Evolutionary conservation across 192 early-diverging fungal genomes (phyloP).

Genomic region (Chytriomyces sp.): DNA sequence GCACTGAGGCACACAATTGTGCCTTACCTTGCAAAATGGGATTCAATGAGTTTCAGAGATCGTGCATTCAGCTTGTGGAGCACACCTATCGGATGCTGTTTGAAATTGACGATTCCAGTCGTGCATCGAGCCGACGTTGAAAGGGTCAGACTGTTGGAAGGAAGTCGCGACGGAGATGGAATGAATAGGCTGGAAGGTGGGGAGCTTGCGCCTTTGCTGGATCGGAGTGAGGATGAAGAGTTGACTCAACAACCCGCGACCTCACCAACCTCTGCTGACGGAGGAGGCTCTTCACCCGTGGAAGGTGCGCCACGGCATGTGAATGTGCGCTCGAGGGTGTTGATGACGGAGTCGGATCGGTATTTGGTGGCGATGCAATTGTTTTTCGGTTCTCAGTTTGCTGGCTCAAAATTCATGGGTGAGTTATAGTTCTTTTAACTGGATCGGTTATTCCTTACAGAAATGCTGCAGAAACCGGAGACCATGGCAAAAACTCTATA

Average conservation of each 20-base stretch:
- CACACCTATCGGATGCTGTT: conserved; percentile 57
- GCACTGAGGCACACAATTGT: conserved; percentile 51
- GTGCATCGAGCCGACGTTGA: conserved; percentile 49
- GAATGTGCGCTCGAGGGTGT: conserved; percentile 15
- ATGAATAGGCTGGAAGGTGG: conserved; percentile 15
- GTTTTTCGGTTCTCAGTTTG: conserved; percentile 60
- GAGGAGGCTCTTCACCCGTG: conserved; percentile 18
- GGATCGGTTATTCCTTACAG: neutral
- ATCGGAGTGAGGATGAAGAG: conserved; percentile 28
- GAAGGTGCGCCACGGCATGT: conserved; percentile 7
- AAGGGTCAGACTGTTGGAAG: conserved; percentile 10
- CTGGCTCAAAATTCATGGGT: conserved; percentile 41
- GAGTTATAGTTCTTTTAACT: neutral
- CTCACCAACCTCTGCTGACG: conserved; percentile 21
- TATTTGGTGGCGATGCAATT: conserved; percentile 66
- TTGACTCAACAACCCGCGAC: conserved; percentile 9
- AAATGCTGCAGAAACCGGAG: conserved; percentile 15
- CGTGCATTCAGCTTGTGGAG: conserved; percentile 58
- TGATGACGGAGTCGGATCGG: conserved; percentile 53
- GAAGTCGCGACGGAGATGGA: conserved; percentile 35
- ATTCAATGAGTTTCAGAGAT: conserved; percentile 50
- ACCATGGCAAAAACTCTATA: conserved; percentile 29
- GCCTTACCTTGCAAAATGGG: conserved; percentile 62
- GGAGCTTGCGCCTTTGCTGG: conserved; percentile 32
- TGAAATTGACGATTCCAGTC: conserved; percentile 68